Evolutionary conservation across 768 basidiomycete genomes (phyloP).

Genomic region (Leccinum pellstonianum): DNA sequence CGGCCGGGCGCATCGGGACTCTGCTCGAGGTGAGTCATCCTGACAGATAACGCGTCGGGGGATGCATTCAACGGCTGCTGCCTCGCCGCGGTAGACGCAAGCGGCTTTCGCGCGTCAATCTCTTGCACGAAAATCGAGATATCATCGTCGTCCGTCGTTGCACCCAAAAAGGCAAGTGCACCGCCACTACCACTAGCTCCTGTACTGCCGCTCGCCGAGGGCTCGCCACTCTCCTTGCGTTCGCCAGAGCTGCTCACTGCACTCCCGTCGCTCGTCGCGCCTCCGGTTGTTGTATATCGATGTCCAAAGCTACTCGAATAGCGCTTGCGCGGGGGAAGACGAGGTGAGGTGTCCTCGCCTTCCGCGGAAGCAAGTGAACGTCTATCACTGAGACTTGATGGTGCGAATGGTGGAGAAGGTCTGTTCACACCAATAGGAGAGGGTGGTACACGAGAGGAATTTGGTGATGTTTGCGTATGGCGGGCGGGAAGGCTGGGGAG

Average conservation of each 20-base stretch:
- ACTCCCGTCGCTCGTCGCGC: conserved; percentile 40
- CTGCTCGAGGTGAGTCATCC: neutral
- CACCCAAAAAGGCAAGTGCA: conserved; percentile 44
- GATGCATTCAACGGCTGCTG: conserved; percentile 6
- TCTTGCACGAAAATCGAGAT: conserved; percentile 77
- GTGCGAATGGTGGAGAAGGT: conserved; percentile 41
- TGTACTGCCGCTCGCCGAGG: conserved; percentile 19
- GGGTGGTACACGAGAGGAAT: conserved; percentile 42
- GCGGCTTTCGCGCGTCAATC: conserved; percentile 67
- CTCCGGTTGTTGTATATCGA: conserved; percentile 50
- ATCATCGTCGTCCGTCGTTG: conserved; percentile 68
- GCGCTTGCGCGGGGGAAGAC: conserved; percentile 45
- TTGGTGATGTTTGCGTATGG: conserved; percentile 38
- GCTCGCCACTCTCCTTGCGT: conserved; percentile 22
- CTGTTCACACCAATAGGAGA: conserved; percentile 38
- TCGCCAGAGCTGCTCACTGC: conserved; percentile 20
- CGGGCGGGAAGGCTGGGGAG: conserved; percentile 37
- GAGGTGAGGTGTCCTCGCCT: conserved; percentile 33
- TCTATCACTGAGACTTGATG: conserved; percentile 43
- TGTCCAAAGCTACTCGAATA: conserved; percentile 82
- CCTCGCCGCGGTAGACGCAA: conserved; percentile 32
- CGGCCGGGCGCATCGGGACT: conserved; percentile 9
- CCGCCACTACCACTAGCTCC: conserved; percentile 17
- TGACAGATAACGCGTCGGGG: neutral
- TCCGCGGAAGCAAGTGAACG: conserved; percentile 38